These are phyloP conservation scores for Termitomyces sp. DNA, from an alignment of 768 basidiomycete species.

Conservation along the genomic window DNA sequence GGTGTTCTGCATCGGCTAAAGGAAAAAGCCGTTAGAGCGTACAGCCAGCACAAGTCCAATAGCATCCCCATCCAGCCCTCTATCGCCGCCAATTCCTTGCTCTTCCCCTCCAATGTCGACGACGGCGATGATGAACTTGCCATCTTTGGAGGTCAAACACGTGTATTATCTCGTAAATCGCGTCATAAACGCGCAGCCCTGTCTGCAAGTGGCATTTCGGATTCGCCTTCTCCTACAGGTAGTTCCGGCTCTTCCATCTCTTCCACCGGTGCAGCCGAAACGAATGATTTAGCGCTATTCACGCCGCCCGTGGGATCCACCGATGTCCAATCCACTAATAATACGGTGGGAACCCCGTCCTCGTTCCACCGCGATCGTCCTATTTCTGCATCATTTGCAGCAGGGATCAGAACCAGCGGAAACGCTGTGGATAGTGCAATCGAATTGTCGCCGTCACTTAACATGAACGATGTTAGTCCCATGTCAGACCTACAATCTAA, in stretches of 20 bases:
- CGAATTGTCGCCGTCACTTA: neutral
- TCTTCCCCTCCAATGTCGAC: constrained; percentile 18
- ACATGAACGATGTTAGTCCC: neutral
- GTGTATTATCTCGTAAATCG: constrained; percentile 31
- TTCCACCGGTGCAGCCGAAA: neutral
- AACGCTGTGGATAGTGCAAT: neutral
- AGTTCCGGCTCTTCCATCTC: constrained; percentile 12
- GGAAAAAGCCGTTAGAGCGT: constrained; percentile 42
- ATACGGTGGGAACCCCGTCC: constrained; percentile 18
- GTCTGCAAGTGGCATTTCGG: neutral
- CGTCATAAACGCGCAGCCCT: constrained; percentile 10
- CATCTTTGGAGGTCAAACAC: constrained; percentile 54
- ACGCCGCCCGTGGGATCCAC: neutral
- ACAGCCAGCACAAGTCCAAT: constrained; percentile 25
- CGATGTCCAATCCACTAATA: constrained; percentile 23
- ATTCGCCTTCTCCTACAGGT: constrained; percentile 20
- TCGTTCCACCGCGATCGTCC: constrained; percentile 1
- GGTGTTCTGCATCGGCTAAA: constrained; percentile 43
- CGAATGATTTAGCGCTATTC: neutral
- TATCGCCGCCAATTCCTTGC: neutral
- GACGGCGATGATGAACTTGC: constrained; percentile 47
- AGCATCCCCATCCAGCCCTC: constrained; percentile 8
- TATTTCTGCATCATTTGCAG: neutral
- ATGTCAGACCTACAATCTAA: neutral
- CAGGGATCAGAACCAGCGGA: neutral